A percentile compares a stretch with the other conserved stretches of the same genome.
Conservation (phyloP, 805 yeast species). For the Starmerella bacillaris region DNA sequence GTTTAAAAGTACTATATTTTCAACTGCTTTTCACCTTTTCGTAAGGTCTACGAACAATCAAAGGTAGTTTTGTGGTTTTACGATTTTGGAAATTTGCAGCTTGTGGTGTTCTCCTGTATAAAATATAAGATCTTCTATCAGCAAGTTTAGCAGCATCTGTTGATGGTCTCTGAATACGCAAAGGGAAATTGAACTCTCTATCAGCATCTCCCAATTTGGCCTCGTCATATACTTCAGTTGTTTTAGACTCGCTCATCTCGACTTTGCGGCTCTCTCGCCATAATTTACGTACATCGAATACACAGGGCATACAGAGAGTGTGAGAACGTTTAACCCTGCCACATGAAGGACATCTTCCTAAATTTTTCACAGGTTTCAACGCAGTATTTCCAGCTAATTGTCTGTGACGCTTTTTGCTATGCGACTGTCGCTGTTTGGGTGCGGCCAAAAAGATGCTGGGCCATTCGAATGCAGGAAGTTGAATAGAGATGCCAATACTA, state of each 20-base stretch:
- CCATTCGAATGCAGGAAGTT: constrained; percentile 11
- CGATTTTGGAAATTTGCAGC: constrained; percentile 33
- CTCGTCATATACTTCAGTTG: constrained; percentile 16
- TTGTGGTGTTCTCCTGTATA: constrained; percentile 30
- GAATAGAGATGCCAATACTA: constrained; percentile 5
- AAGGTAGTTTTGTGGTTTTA: too few species aligned
- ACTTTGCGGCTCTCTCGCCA: constrained; percentile 36
- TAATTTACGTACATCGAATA: constrained; percentile 53
- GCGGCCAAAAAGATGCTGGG: constrained; percentile 44
- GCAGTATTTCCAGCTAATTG: constrained; percentile 70
- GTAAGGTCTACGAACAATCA: too few species aligned
- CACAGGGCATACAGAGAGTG: constrained; percentile 84
- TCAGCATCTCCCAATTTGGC: constrained; percentile 11
- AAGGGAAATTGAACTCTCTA: constrained; percentile 17
- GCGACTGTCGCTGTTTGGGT: constrained; percentile 86
- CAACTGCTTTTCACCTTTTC: too few species aligned
- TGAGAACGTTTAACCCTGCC: constrained; percentile 84
- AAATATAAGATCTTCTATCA: constrained; percentile 38
- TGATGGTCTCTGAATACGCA: constrained; percentile 18
- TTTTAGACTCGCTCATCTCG: neutral
- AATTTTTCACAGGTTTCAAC: constrained; percentile 50
- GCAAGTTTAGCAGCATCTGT: constrained; percentile 30
- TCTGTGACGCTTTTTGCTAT: constrained; percentile 68
- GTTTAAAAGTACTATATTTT: too few species aligned
- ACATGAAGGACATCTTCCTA: constrained; percentile 88